These are phyloP conservation scores for Phytophthora kernoviae DNA, from an alignment of 352 stramenopile genomes.

Conservation along the genomic window DNA sequence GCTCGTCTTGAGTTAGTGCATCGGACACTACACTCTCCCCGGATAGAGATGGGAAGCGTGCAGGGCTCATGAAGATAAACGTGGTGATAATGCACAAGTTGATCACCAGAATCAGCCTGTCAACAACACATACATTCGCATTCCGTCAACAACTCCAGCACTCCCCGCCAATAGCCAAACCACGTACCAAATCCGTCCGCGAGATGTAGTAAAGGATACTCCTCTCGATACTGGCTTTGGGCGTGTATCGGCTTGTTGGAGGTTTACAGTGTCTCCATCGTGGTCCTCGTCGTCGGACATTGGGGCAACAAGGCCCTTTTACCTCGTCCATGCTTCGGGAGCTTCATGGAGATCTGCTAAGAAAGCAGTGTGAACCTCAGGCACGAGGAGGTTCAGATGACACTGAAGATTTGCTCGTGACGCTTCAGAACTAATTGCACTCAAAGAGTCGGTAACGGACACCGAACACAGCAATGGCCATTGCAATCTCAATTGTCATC, in stretches of 20 bases:
- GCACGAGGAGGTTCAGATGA: slow-evolving; percentile 5
- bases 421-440: slow-evolving; percentile 17
- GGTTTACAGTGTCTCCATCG: background rate
- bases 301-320: slow-evolving; percentile 27
- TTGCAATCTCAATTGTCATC: background rate
- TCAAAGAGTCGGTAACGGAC: slow-evolving; percentile 2
- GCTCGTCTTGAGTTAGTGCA: slow-evolving; percentile 34
- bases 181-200: slow-evolving; percentile 35
- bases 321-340: slow-evolving; percentile 17
- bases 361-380: too few relatives aligned
- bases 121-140: background rate
- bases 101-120: slow-evolving; percentile 50
- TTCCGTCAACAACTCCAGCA: background rate
- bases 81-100: slow-evolving; percentile 49
- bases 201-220: slow-evolving; percentile 26
- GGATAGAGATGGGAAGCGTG: slow-evolving; percentile 48
- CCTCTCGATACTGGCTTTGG: slow-evolving; percentile 16
- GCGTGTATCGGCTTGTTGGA: background rate
- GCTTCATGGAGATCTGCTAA: slow-evolving; percentile 15
- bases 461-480: background rate
- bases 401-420: slow-evolving; percentile 12
- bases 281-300: slow-evolving; percentile 24
- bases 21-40: slow-evolving; percentile 42
- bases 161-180: background rate
- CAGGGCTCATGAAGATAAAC: slow-evolving; percentile 64